Percentiles rank a stretch among this genome's conserved stretches.
phyloP scores from a whole-genome alignment of 2,329 filamentous ascomycete genomes.

The Pseudogymnoascus sp. region DNA sequence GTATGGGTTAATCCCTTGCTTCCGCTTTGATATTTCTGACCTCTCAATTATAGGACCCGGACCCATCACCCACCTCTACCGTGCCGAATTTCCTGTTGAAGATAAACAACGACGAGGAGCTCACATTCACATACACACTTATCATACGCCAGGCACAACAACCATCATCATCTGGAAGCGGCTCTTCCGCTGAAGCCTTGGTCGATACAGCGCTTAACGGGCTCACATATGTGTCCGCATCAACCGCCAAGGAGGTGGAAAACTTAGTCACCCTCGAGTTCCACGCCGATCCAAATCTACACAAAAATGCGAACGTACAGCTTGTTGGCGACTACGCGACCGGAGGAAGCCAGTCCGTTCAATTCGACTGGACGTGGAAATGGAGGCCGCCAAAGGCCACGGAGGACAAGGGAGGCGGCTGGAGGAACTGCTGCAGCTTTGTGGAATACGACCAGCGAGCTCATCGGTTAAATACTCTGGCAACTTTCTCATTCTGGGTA shows the following conservation, averaged over 20 bases:
- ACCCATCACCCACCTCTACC: conserved; percentile 40
- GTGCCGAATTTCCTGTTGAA: conserved; percentile 75
- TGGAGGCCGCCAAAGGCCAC: conserved; percentile 80
- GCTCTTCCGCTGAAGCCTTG: conserved; percentile 32
- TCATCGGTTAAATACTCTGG: conserved; percentile 79
- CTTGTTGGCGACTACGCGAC: conserved; percentile 89
- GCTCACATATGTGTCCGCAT: conserved; percentile 85
- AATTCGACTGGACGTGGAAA: conserved; percentile 94
- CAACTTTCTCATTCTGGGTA: conserved; percentile 93
- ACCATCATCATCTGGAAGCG: conserved; percentile 33
- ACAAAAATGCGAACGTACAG: conserved; percentile 94
- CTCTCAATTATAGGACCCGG: conserved; percentile 58
- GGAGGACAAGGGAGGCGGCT: conserved; percentile 82
- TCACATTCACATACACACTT: conserved; percentile 89
- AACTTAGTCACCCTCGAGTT: conserved; percentile 93
- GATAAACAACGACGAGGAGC: conserved; percentile 81
- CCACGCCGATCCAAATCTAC: conserved; percentile 90
- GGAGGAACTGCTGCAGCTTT: conserved; percentile 95
- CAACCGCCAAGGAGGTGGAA: conserved; percentile 78
- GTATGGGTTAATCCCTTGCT: conserved; percentile 39
- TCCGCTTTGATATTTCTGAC: background rate
- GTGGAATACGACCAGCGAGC: conserved; percentile 94
- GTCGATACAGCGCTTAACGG: conserved; percentile 75
- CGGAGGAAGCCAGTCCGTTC: conserved; percentile 69
- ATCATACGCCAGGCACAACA: conserved; percentile 52